These are phyloP conservation scores for Akanthomyces dipterigenus DNA, from an alignment of 2,329 filamentous ascomycete species.

Conservation along the genomic window DNA sequence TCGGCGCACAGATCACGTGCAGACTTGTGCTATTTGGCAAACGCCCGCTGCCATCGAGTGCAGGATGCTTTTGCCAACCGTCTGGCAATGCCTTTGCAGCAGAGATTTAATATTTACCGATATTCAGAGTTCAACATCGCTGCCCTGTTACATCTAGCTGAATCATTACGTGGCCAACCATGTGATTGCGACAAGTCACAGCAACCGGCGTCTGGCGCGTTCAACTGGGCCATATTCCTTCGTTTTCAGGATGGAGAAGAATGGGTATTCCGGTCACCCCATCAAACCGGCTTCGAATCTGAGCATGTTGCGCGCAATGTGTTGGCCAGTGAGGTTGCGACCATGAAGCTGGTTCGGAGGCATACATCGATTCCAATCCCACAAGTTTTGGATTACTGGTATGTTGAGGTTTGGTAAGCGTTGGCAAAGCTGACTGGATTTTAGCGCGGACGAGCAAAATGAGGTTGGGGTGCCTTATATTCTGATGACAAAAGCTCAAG, in stretches of 20 bases:
- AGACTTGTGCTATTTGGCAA: no score
- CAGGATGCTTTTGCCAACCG: no score
- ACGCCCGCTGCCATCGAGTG: no score
- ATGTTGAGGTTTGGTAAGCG: no score
- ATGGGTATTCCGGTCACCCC: constrained; percentile 26
- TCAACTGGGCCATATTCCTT: constrained; percentile 26
- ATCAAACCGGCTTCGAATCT: neutral
- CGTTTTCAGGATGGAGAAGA: constrained; percentile 24
- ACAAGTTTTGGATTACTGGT: constrained; percentile 21
- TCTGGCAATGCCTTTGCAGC: neutral
- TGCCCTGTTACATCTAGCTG: neutral
- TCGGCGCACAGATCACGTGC: no score
- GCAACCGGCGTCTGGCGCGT: constrained; percentile 21
- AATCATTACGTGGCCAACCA: neutral
- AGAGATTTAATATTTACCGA: neutral
- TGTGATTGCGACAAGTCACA: constrained; percentile 15
- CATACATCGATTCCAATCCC: constrained; percentile 25
- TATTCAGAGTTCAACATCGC: neutral
- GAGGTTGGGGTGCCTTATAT: neutral
- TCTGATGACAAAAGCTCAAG: neutral
- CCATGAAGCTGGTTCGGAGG: constrained; percentile 23
- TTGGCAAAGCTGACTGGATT: neutral
- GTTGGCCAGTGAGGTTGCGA: constrained; percentile 26
- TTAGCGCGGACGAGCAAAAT: neutral
- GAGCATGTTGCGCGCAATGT: constrained; percentile 6